Base-by-base conservation (phyloP, 352 stramenopile species). In the Globisporangium sylvaticum region DNA sequence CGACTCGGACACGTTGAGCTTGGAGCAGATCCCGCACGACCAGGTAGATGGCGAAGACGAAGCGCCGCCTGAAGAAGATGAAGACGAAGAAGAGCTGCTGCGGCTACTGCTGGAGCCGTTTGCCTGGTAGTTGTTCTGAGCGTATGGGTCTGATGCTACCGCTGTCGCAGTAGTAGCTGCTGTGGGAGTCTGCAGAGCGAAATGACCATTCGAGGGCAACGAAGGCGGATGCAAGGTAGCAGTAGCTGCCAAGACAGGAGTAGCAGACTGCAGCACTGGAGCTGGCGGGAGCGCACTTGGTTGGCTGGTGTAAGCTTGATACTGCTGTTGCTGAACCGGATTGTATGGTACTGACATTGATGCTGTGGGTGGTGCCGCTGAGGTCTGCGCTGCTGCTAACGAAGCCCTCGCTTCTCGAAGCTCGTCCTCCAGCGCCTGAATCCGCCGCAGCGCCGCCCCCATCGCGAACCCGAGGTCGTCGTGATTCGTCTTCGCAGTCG, bases 21-120 rank as follows among this genome's bases (percentile, higher is more conserved):
- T 95, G 29, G 83, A 81, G 72, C 87, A 95, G 56, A 95, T 76
- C 24, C 65, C 73, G 48, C 87, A 95, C n/a, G 76, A 76, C 87
- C 87, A 95, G 20, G 69, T 73, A 4, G 48, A 42, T 20, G 34
- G 10, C 8, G 25, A 42, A 0, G 39, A 32, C 31, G 31, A 34
- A 50, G 20, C 5, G 42, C 34, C 34, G 25, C 25, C 15, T 50
- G 20, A 52, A 22, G 58, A 54, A 8, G 58, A 53, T 3, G 58
- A 52, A 3, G 58, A 54, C 8, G 22, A 39, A 0, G 58, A 37
- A 34, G 39, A 56, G 37, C 24, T 54, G 37, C 39, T 62, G 55
- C 10, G 15, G 57, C 22, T 56, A 29, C 4, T 25, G 25, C 55
- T 58, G 56, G 4, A 57, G 15, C 25, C 39, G 24, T 37, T 56